Conservation (phyloP, 805 yeast species). For the Kodamaea leandrae region DNA sequence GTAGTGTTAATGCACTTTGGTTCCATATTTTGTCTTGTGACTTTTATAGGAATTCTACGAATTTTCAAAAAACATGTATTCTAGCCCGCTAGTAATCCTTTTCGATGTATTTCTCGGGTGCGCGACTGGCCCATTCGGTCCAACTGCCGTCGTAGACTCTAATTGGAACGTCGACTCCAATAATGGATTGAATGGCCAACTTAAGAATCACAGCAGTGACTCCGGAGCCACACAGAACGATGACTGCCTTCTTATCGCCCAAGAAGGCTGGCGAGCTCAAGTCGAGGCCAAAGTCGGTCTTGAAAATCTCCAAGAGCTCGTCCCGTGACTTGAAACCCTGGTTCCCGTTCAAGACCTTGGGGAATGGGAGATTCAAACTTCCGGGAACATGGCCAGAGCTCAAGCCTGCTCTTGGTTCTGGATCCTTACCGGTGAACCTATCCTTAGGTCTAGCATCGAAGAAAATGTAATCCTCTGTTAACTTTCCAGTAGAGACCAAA, state of each 20-base stretch:
- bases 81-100: constrained; percentile 25
- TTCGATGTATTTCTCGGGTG: constrained; percentile 52
- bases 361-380: constrained; percentile 73
- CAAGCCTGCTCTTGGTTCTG: constrained; percentile 88
- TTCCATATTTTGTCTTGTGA: background rate
- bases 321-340: constrained; percentile 47
- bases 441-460: constrained; percentile 81
- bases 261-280: constrained; percentile 27
- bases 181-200: constrained; percentile 52
- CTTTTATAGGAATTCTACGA: too few relatives aligned
- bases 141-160: constrained; percentile 75
- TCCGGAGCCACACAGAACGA: constrained; percentile 94
- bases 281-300: constrained; percentile 29
- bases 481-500: constrained; percentile 49
- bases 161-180: constrained; percentile 35
- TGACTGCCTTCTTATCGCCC: constrained; percentile 56
- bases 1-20: too few relatives aligned
- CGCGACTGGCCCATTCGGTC: constrained; percentile 83
- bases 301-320: constrained; percentile 48
- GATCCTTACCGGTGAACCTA: constrained; percentile 73
- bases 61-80: too few relatives aligned
- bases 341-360: constrained; percentile 50
- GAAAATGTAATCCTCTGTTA: constrained; percentile 48
- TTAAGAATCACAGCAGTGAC: constrained; percentile 86
- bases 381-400: constrained; percentile 90